phyloP scores from a whole-genome alignment of 805 yeast species.

The Nakazawaea wickerhamii region DNA sequence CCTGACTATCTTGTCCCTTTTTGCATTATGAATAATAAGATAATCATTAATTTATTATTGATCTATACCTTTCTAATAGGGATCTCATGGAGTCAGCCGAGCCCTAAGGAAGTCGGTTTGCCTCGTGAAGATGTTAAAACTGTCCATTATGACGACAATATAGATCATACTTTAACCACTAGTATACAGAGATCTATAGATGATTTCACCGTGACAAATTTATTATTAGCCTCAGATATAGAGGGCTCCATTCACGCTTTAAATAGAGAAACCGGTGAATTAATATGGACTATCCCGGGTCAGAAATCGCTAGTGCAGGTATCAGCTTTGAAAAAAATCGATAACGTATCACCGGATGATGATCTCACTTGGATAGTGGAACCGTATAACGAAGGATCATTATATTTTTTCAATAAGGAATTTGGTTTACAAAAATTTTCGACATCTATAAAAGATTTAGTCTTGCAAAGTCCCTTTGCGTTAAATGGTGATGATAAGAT shows the following conservation, averaged over 20 bases:
- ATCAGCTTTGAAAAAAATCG: slow-evolving; percentile 2
- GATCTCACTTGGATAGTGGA: slow-evolving; percentile 79
- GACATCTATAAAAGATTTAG: slow-evolving; percentile 69
- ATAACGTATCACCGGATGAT: slow-evolving; percentile 13
- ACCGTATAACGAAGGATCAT: slow-evolving; percentile 78
- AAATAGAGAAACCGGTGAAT: slow-evolving; percentile 66
- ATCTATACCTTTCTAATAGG: background rate
- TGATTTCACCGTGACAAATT: slow-evolving; percentile 36
- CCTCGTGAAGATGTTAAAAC: slow-evolving; percentile 4
- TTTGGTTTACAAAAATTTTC: slow-evolving; percentile 80
- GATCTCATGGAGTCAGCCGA: background rate
- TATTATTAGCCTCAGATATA: slow-evolving; percentile 69
- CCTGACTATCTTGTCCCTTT: background rate
- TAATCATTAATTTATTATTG: background rate
- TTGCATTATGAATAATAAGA: no score
- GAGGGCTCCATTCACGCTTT: slow-evolving; percentile 87
- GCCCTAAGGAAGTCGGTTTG: slow-evolving; percentile 9
- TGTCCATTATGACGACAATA: background rate
- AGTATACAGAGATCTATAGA: slow-evolving; percentile 15
- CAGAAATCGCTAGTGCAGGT: slow-evolving; percentile 54
- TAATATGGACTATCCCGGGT: slow-evolving; percentile 71
- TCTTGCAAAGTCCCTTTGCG: slow-evolving; percentile 81
- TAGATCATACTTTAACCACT: background rate
- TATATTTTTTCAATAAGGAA: slow-evolving; percentile 73
- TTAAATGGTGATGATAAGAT: slow-evolving; percentile 69